Conservation (phyloP, 1,139 yeast genomes). For the Kodamaea ohmeri region DNA sequence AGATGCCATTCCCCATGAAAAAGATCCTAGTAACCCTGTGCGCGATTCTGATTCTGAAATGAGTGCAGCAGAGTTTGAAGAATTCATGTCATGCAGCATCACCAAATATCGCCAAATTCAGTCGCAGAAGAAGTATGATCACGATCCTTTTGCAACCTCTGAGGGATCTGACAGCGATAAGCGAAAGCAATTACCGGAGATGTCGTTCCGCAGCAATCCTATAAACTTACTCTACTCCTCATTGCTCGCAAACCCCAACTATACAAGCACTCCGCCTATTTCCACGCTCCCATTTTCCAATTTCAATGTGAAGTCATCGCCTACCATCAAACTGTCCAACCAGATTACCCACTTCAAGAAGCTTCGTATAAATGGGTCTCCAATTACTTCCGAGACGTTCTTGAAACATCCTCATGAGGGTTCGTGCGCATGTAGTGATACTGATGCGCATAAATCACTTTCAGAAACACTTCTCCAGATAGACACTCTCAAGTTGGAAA, state of each 20-base stretch:
- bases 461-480: slow-evolving; percentile 14
- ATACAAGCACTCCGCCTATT: slow-evolving; percentile 8
- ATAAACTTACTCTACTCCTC: slow-evolving; percentile 18
- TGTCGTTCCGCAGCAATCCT: slow-evolving; percentile 14
- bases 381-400: slow-evolving; percentile 32
- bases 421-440: slow-evolving; percentile 11
- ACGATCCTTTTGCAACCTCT: slow-evolving; percentile 16
- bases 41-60: too few relatives aligned
- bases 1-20: too few relatives aligned
- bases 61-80: slow-evolving; percentile 32
- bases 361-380: slow-evolving; percentile 42
- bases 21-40: too few relatives aligned
- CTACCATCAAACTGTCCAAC: slow-evolving; percentile 38
- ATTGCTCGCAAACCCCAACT: slow-evolving; percentile 13
- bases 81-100: slow-evolving; percentile 35
- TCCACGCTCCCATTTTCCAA: slow-evolving; percentile 15
- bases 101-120: slow-evolving; percentile 33
- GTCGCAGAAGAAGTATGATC: slow-evolving; percentile 17
- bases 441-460: slow-evolving; percentile 10
- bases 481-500: slow-evolving; percentile 14
- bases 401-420: slow-evolving; percentile 15
- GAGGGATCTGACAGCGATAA: too few relatives aligned
- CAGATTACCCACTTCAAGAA: slow-evolving; percentile 44
- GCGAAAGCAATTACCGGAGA: slow-evolving; percentile 1
- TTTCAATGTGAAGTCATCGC: slow-evolving; percentile 32